These are phyloP conservation scores for Talaromyces piceae DNA, from an alignment of 2,329 filamentous ascomycete species.

Conservation along the genomic window DNA sequence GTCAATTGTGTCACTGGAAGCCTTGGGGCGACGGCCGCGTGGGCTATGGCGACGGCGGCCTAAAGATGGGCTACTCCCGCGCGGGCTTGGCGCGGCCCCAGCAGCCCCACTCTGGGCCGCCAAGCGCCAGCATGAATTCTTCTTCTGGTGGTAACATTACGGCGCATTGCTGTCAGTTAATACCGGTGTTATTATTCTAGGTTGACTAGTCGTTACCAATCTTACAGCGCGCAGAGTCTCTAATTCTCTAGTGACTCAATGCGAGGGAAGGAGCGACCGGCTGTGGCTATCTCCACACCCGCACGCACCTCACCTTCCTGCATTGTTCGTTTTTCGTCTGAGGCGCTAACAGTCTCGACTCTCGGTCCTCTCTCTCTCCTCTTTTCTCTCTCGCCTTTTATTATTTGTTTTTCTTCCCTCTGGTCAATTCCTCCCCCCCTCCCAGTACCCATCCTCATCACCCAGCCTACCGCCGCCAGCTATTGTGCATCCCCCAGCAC, in stretches of 20 bases:
- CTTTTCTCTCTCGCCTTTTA: neutral
- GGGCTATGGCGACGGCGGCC: neutral
- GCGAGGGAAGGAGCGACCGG: neutral
- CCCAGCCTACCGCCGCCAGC: neutral
- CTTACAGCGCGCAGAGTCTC: too few species aligned
- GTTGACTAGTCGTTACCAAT: too few species aligned
- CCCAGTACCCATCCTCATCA: neutral
- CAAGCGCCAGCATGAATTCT: too few species aligned
- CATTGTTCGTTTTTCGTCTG: neutral
- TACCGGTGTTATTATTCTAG: too few species aligned
- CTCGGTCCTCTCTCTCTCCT: neutral
- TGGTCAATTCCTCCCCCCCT: neutral
- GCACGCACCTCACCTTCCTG: neutral
- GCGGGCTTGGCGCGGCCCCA: neutral
- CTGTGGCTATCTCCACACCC: neutral
- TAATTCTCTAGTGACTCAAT: too few species aligned
- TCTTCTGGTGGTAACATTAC: too few species aligned
- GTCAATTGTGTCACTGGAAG: too few species aligned
- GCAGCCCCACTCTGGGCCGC: neutral
- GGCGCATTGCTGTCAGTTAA: too few species aligned
- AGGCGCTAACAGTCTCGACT: neutral
- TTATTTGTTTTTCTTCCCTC: too few species aligned
- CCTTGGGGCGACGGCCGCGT: neutral
- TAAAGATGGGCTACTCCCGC: neutral
- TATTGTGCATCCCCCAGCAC: slow-evolving; percentile 1